Evolutionary conservation across 2,329 filamentous ascomycete genomes (phyloP), one percentile per base, ranked within the genome.

Genomic region (Colletotrichum limetticola): DNA sequence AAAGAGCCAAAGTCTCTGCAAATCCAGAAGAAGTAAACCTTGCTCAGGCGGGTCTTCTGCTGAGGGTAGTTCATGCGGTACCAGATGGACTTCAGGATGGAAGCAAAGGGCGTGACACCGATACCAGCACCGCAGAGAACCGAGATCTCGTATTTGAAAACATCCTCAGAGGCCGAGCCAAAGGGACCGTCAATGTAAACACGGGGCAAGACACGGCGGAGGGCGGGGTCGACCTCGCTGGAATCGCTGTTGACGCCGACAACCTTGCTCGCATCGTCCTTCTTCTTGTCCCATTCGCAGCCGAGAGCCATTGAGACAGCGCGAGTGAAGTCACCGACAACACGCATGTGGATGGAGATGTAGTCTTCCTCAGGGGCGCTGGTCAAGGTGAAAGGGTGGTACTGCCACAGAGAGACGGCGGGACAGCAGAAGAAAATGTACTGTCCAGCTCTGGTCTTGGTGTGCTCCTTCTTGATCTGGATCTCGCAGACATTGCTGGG

Each of bases 11-110:
- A 96, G 82, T 97, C 94, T 82, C 94, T 89, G 86, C 94, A 96
- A 75, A 97, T 92, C 94, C 94, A 97, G 89, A 97, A 95, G 86
- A 97, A 97, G 86, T 97, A 97, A 28, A 97, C 94, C 83, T 97
- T 97, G 79, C 92, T 89, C 56, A 97, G 87, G 4, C 93, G 88
- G 3, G 93, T 95, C 84, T 93, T 93, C 82, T 92, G 90, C 81
- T 94, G 92, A 3, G 93, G 93, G 83, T 94, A 95, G 87, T 95
- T 96, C 92, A 96, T 95, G 62, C 94, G 91, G 86, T 97, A 97
- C 94, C 94, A 97, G 83, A 97, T 96, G 66, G 93, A 95, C 87
- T 97, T 97, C 79, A 96, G 88, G 77, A 96, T 95, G 0, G 93
- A 95, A 14, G 94, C 94, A 83, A 95, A 96, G 0, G 94, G 94